A percentile compares a stretch with the other conserved stretches of the same genome.
These are phyloP conservation scores for Alnus glutinosa DNA, from an alignment of 306 rosid genomes.

Conservation along the genomic window DNA sequence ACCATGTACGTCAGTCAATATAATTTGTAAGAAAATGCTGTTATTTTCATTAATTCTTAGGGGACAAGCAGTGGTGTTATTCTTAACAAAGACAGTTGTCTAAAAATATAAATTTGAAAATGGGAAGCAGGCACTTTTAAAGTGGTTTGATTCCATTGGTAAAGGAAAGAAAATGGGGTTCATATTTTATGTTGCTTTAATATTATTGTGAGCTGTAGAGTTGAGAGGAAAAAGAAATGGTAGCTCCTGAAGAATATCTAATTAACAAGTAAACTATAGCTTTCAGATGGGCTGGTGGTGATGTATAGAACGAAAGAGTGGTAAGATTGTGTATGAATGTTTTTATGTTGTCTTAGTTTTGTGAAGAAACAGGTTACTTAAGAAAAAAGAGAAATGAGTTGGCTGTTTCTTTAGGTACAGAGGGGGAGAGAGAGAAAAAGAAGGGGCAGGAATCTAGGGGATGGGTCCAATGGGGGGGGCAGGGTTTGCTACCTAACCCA, in stretches of 20 bases:
- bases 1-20: no score
- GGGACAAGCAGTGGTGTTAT: conserved; percentile 54
- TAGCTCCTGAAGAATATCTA: conserved; percentile 19
- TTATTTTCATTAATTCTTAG: conserved; percentile 31
- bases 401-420: conserved; percentile 49
- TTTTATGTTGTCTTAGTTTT: conserved; percentile 25
- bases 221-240: conserved; percentile 19
- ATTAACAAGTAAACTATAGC: conserved; percentile 28
- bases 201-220: conserved; percentile 35
- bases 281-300: conserved; percentile 25
- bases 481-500: conserved; percentile 98
- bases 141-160: conserved; percentile 40
- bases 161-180: conserved; percentile 33
- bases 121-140: conserved; percentile 32
- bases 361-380: conserved; percentile 43
- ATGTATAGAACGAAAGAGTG: background rate
- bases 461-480: conserved; percentile 95
- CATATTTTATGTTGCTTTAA: conserved; percentile 33
- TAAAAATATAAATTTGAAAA: conserved; percentile 40
- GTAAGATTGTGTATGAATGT: conserved; percentile 22
- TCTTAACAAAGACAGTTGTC: conserved; percentile 66
- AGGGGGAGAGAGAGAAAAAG: conserved; percentile 31
- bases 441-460: conserved; percentile 73
- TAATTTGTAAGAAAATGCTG: no score
- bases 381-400: conserved; percentile 60